phyloP scores from a whole-genome alignment of 2,329 filamentous ascomycete species.

The Trichoderma koningiopsis region DNA sequence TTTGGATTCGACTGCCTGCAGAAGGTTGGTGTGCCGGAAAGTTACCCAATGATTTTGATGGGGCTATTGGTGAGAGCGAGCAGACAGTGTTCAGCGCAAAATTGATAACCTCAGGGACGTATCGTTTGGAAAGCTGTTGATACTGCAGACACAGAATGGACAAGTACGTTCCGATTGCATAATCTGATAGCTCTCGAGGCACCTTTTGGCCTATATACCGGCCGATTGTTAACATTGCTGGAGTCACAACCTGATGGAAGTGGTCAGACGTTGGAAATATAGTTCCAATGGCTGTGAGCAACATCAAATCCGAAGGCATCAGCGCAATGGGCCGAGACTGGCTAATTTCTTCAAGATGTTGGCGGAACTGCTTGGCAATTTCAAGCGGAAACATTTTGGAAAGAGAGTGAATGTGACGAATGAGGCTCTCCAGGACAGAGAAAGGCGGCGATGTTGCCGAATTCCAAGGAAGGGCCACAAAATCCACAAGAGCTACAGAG shows the following conservation, averaged over 20 bases:
- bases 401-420: slow-evolving; percentile 90
- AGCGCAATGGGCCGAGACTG: slow-evolving; percentile 53
- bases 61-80: slow-evolving; percentile 61
- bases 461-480: slow-evolving; percentile 54
- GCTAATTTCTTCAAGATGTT: slow-evolving; percentile 64
- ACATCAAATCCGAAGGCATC: slow-evolving; percentile 70
- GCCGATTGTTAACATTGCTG: slow-evolving; percentile 80
- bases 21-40: slow-evolving; percentile 65
- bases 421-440: slow-evolving; percentile 71
- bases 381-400: slow-evolving; percentile 81
- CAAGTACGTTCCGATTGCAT: slow-evolving; percentile 76
- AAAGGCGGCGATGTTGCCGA: slow-evolving; percentile 58
- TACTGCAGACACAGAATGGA: slow-evolving; percentile 79
- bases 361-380: slow-evolving; percentile 75
- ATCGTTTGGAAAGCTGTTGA: slow-evolving; percentile 80
- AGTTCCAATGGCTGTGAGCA: slow-evolving; percentile 80
- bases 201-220: slow-evolving; percentile 80
- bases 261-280: slow-evolving; percentile 96
- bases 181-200: slow-evolving; percentile 65
- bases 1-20: slow-evolving; percentile 52
- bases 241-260: slow-evolving; percentile 93
- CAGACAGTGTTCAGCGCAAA: slow-evolving; percentile 76
- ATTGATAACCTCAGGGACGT: slow-evolving; percentile 84
- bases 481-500: slow-evolving; percentile 65
- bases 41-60: slow-evolving; percentile 49